These are phyloP conservation scores for Priceomyces medius DNA, from an alignment of 805 yeast species.

Conservation along the genomic window DNA sequence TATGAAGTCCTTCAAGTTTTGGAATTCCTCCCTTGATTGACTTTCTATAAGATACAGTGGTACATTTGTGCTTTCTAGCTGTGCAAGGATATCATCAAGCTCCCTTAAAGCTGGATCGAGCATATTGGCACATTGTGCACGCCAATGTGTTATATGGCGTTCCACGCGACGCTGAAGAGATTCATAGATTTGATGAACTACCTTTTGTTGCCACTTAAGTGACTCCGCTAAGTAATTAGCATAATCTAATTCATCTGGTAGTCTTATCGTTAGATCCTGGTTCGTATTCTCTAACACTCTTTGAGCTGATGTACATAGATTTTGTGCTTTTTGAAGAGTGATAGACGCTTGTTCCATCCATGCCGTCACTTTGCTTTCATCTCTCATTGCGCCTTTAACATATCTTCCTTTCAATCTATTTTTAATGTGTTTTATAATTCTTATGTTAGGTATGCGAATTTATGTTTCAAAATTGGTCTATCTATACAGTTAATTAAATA, in stretches of 20 bases:
- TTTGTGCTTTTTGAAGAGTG: constrained; percentile 30
- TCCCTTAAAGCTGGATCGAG: constrained; percentile 23
- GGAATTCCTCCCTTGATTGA: not conserved
- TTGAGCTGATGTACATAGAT: constrained; percentile 34
- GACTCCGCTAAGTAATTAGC: constrained; percentile 14
- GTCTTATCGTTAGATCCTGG: constrained; percentile 19
- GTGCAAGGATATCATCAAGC: constrained; percentile 23
- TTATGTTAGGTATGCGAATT: too few species aligned
- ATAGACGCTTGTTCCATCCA: constrained; percentile 33
- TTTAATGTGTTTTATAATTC: too few species aligned
- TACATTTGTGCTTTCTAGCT: constrained; percentile 26
- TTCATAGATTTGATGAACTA: constrained; percentile 14
- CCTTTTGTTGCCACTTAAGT: constrained; percentile 16
- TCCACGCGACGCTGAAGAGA: constrained; percentile 13
- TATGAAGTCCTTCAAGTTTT: constrained; percentile 29
- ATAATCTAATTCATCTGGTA: constrained; percentile 24
- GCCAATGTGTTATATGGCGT: constrained; percentile 6
- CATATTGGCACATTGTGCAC: constrained; percentile 9
- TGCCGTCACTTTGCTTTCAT: constrained; percentile 8
- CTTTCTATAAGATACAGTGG: constrained; percentile 19
- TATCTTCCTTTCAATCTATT: too few species aligned
- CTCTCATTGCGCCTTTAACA: not conserved
- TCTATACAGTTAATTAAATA: not conserved
- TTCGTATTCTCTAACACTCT: constrained; percentile 24
- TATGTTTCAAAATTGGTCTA: not conserved